phyloP scores from a whole-genome alignment of 306 rosid genomes.

The Cucumis sativus region DNA sequence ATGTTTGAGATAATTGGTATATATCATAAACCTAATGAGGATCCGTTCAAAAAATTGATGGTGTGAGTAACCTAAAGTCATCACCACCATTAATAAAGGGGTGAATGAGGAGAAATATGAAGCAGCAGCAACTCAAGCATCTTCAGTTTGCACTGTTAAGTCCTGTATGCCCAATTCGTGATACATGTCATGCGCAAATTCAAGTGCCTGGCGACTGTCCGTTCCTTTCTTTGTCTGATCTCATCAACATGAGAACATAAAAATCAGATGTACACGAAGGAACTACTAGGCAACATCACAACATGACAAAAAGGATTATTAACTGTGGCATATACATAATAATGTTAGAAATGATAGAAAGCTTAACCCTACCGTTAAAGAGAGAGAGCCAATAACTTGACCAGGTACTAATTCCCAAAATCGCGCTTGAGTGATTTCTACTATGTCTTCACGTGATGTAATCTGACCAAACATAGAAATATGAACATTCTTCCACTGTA shows the following conservation, averaged over 20 bases:
- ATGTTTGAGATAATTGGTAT: not conserved
- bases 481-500: not conserved
- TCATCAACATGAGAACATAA: not conserved
- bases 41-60: not conserved
- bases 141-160: slow-evolving; percentile 68
- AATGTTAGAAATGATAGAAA: not conserved
- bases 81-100: not conserved
- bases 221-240: slow-evolving; percentile 57
- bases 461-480: slow-evolving; percentile 27
- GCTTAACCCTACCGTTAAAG: slow-evolving; percentile 39
- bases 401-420: slow-evolving; percentile 98
- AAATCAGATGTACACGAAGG: not conserved
- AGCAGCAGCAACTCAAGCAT: slow-evolving; percentile 20
- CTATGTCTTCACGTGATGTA: slow-evolving; percentile 56
- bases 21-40: not conserved
- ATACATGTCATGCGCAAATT: slow-evolving; percentile 69
- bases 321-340: not conserved
- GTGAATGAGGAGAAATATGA: slow-evolving; percentile 1
- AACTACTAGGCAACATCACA: not conserved
- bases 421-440: slow-evolving; percentile 66
- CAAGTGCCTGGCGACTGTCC: slow-evolving; percentile 52
- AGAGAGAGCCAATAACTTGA: slow-evolving; percentile 67
- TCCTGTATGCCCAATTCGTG: slow-evolving; percentile 85
- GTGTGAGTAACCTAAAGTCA: not conserved
- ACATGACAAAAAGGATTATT: too few relatives aligned